Evolutionary conservation across 1,284 basidiomycete genomes (phyloP).

Genomic region (Malassezia arunalokei): DNA sequence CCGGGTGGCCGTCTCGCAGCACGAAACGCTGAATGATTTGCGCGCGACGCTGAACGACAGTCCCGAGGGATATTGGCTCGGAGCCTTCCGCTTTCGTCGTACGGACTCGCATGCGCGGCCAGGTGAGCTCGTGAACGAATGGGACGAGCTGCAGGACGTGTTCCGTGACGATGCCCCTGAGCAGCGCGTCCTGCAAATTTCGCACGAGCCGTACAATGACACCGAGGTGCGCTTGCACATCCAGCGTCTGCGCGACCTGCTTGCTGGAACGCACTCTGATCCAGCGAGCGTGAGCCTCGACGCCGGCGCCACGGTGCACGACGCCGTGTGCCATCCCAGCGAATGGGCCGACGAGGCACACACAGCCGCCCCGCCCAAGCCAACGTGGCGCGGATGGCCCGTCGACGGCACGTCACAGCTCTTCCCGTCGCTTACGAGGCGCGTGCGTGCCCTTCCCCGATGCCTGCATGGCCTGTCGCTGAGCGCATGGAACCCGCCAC

Average conservation of each 20-base stretch:
- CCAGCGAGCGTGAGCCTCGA: slow-evolving; percentile 48
- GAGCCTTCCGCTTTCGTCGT: slow-evolving; percentile 40
- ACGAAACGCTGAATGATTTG: slow-evolving; percentile 43
- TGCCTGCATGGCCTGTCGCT: slow-evolving; percentile 50
- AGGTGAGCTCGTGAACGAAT: slow-evolving; percentile 32
- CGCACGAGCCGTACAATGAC: slow-evolving; percentile 50
- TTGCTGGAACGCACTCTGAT: slow-evolving; percentile 48
- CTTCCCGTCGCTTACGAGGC: slow-evolving; percentile 36
- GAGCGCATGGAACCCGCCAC: slow-evolving; percentile 54
- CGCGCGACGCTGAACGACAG: slow-evolving; percentile 41
- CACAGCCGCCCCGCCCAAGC: slow-evolving; percentile 18
- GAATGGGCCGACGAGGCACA: slow-evolving; percentile 26
- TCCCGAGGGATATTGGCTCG: slow-evolving; percentile 46
- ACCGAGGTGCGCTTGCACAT: slow-evolving; percentile 50
- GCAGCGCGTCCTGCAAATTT: slow-evolving; percentile 31
- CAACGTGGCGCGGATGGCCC: slow-evolving; percentile 48
- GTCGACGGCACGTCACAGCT: slow-evolving; percentile 38
- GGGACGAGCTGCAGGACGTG: slow-evolving; percentile 37
- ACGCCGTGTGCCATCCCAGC: slow-evolving; percentile 48
- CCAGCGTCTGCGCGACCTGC: slow-evolving; percentile 50
- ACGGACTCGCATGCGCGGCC: slow-evolving; percentile 10
- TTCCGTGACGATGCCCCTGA: slow-evolving; percentile 32
- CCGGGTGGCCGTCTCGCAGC: slow-evolving; percentile 37
- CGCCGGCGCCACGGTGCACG: slow-evolving; percentile 50
- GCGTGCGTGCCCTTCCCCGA: slow-evolving; percentile 37